Evolutionary conservation across 2,329 filamentous ascomycete species (phyloP).

Genomic region (Curvularia hawaiiensis): DNA sequence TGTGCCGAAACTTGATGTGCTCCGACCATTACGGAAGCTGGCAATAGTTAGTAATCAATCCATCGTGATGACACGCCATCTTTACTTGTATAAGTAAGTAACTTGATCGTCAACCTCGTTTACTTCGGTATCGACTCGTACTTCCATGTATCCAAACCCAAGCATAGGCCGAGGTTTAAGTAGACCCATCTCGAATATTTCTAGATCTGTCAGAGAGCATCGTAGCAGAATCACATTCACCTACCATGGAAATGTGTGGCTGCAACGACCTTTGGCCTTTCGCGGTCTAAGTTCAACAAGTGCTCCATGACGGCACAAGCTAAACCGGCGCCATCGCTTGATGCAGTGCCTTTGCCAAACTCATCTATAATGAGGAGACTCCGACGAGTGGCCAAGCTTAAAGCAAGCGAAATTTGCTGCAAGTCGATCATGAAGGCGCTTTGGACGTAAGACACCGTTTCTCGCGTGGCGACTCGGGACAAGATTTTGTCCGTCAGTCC

Average conservation of each 20-base stretch:
- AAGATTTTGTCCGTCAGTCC: slow-evolving; percentile 93
- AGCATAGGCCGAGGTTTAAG: slow-evolving; percentile 59
- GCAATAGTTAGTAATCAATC: slow-evolving; percentile 14
- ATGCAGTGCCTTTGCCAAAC: slow-evolving; percentile 75
- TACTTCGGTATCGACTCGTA: slow-evolving; percentile 62
- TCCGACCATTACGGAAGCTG: slow-evolving; percentile 66
- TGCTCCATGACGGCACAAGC: slow-evolving; percentile 66
- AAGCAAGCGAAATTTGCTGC: slow-evolving; percentile 79
- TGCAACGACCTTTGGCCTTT: slow-evolving; percentile 63
- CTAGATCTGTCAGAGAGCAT: slow-evolving; percentile 42
- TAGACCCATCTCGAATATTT: slow-evolving; percentile 71
- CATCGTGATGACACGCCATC: background rate
- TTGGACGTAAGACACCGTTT: slow-evolving; percentile 67
- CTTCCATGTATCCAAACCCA: slow-evolving; percentile 72
- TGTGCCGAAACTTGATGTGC: slow-evolving; percentile 81
- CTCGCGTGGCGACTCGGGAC: slow-evolving; percentile 79
- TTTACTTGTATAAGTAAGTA: slow-evolving; percentile 73
- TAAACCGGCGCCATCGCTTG: slow-evolving; percentile 67
- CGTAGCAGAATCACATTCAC: background rate
- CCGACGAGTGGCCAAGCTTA: slow-evolving; percentile 73
- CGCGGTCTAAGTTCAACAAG: slow-evolving; percentile 54
- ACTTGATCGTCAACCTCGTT: slow-evolving; percentile 64
- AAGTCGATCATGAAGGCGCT: slow-evolving; percentile 81
- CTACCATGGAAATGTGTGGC: slow-evolving; percentile 68
- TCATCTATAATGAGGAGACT: slow-evolving; percentile 93